These are phyloP conservation scores for Clathrospora elynae DNA, from an alignment of 2,329 filamentous ascomycete species.

Conservation along the genomic window DNA sequence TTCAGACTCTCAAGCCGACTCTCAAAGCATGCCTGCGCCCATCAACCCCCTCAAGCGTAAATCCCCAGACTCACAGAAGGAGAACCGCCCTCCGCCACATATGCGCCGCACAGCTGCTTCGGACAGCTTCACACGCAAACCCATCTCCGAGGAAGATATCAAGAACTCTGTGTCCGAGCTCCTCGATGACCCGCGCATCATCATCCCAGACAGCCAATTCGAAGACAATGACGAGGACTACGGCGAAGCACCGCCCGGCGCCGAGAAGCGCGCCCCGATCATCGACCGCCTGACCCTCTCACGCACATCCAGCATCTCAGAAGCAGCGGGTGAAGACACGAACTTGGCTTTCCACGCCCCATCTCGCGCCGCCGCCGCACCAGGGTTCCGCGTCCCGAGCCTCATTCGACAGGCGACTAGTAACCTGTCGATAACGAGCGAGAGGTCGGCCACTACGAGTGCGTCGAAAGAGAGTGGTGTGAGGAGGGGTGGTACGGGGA, in stretches of 20 bases:
- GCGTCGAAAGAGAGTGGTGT: slow-evolving; percentile 44
- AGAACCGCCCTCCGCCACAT: slow-evolving; percentile 60
- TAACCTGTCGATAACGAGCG: slow-evolving; percentile 42
- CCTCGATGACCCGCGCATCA: slow-evolving; percentile 66
- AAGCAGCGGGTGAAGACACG: slow-evolving; percentile 37
- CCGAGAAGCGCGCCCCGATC: slow-evolving; percentile 52
- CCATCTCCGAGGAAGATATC: slow-evolving; percentile 77
- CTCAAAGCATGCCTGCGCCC: slow-evolving; percentile 9
- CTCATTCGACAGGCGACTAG: slow-evolving; percentile 76
- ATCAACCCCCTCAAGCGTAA: slow-evolving; percentile 48
- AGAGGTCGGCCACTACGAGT: slow-evolving; percentile 40
- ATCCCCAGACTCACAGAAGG: slow-evolving; percentile 50
- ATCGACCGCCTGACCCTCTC: slow-evolving; percentile 77
- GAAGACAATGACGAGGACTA: slow-evolving; percentile 46
- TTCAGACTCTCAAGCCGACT: slow-evolving; percentile 47
- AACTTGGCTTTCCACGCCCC: slow-evolving; percentile 63
- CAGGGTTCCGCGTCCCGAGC: slow-evolving; percentile 68
- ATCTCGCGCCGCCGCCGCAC: slow-evolving; percentile 40
- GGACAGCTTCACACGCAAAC: slow-evolving; percentile 63
- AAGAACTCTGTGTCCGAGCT: slow-evolving; percentile 82
- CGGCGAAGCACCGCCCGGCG: slow-evolving; percentile 44
- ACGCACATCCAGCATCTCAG: slow-evolving; percentile 51
- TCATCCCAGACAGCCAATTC: slow-evolving; percentile 61
- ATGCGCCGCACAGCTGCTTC: slow-evolving; percentile 64
- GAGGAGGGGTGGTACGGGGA: slow-evolving; percentile 60